These are phyloP conservation scores for Aphanomyces astaci DNA, from an alignment of 352 stramenopile species.

Conservation along the genomic window DNA sequence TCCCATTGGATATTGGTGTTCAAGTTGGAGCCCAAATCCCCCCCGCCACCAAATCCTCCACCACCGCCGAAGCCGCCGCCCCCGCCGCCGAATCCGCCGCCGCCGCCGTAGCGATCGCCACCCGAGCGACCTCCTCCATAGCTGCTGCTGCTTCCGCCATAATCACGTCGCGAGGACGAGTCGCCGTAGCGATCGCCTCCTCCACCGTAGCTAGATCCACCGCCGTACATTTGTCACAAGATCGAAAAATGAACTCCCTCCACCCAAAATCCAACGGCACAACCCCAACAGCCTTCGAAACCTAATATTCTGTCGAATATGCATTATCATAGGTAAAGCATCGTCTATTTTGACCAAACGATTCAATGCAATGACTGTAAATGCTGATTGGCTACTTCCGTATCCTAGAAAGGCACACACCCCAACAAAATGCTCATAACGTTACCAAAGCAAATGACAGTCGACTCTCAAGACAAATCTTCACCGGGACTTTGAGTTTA, in stretches of 20 bases:
- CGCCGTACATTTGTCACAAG: slow-evolving; percentile 14
- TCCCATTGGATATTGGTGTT: slow-evolving; percentile 94
- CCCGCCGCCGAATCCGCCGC: slow-evolving; percentile 24
- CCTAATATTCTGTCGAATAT: neutral
- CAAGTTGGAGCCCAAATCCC: slow-evolving; percentile 84
- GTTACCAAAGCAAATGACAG: no score
- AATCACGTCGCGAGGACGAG: slow-evolving; percentile 66
- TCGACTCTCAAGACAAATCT: no score
- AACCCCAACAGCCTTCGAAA: neutral
- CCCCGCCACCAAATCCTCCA: slow-evolving; percentile 38
- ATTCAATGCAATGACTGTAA: no score
- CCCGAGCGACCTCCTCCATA: slow-evolving; percentile 30
- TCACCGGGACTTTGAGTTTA: no score
- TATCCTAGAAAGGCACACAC: no score
- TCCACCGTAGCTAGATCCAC: slow-evolving; percentile 30
- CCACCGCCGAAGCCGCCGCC: slow-evolving; percentile 27
- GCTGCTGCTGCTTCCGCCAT: slow-evolving; percentile 30
- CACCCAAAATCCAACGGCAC: slow-evolving; percentile 2
- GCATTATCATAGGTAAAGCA: neutral
- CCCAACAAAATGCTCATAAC: no score
- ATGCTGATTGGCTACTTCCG: no score
- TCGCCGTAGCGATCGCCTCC: slow-evolving; percentile 54
- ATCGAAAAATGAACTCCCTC: slow-evolving; percentile 17
- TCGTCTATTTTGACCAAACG: no score
- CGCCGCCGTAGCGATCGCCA: slow-evolving; percentile 33